Evolutionary conservation across 2,329 filamentous ascomycete species (phyloP).

Genomic region (Pseudogymnoascus sp.): DNA sequence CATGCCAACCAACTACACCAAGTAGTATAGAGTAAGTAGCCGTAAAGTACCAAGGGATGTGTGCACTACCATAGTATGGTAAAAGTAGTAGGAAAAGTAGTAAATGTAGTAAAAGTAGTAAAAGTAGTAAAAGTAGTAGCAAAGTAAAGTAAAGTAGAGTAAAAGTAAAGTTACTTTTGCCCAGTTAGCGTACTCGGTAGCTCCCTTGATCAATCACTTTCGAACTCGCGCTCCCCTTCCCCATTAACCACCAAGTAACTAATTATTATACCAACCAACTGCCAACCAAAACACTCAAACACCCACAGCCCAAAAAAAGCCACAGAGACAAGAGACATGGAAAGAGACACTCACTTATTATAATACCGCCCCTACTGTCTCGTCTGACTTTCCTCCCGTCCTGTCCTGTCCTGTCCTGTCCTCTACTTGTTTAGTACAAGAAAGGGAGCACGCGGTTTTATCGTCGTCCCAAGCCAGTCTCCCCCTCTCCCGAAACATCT

Average conservation of each 20-base stretch:
- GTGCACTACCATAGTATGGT: neutral
- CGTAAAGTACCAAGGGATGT: neutral
- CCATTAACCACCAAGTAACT: neutral
- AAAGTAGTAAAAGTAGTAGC: neutral
- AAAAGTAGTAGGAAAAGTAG: no score
- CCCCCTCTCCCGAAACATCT: conserved; percentile 5
- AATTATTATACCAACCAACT: neutral
- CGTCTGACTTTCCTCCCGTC: neutral
- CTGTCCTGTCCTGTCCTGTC: neutral
- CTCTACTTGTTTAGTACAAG: neutral
- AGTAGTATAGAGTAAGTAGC: neutral
- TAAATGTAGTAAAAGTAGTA: no score
- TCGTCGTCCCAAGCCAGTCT: neutral
- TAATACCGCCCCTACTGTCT: neutral
- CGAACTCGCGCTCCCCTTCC: neutral
- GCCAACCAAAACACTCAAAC: neutral
- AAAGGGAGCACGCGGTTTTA: neutral
- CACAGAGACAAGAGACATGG: neutral
- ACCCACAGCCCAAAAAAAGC: neutral
- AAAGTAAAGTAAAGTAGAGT: no score
- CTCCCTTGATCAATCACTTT: conserved; percentile 7
- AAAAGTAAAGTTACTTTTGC: neutral
- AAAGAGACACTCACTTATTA: neutral
- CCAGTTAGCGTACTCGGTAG: conserved; percentile 4
- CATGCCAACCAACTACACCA: neutral